These are phyloP conservation scores for Globisporangium carolinianum DNA, from an alignment of 352 stramenopile genomes.

Conservation along the genomic window DNA sequence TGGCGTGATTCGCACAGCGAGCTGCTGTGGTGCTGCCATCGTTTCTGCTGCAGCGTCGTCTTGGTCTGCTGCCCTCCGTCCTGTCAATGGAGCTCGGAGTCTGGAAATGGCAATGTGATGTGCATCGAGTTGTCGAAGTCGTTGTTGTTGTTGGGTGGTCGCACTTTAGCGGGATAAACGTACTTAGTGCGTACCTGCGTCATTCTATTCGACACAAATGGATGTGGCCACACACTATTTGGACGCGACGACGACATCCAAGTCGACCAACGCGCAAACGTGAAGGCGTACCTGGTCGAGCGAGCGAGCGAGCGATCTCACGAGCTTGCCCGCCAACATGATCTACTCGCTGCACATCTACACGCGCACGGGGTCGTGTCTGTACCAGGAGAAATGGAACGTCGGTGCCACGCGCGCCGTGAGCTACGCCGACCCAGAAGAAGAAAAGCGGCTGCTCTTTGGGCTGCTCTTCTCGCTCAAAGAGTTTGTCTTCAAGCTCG, in stretches of 20 bases:
- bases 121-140: background rate
- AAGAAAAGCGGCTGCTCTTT: conserved; percentile 90
- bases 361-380: conserved; percentile 80
- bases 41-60: conserved; percentile 8
- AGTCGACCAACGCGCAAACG: background rate
- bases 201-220: background rate
- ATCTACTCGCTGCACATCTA: conserved; percentile 94
- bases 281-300: background rate
- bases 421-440: conserved; percentile 75
- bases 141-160: background rate
- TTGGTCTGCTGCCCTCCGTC: background rate
- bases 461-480: conserved; percentile 91
- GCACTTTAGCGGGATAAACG: no score
- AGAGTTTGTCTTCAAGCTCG: conserved; percentile 80
- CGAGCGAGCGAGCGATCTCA: background rate
- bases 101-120: background rate
- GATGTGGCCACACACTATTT: background rate
- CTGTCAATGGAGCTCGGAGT: background rate
- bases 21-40: conserved; percentile 17
- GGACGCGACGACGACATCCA: background rate
- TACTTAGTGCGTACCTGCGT: background rate
- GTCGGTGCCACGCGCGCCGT: conserved; percentile 40
- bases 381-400: conserved; percentile 91
- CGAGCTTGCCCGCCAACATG: conserved; percentile 27
- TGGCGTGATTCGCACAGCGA: conserved; percentile 9